Evolutionary conservation across 441 rosid genomes (phyloP).

Genomic region (Croton setiger): DNA sequence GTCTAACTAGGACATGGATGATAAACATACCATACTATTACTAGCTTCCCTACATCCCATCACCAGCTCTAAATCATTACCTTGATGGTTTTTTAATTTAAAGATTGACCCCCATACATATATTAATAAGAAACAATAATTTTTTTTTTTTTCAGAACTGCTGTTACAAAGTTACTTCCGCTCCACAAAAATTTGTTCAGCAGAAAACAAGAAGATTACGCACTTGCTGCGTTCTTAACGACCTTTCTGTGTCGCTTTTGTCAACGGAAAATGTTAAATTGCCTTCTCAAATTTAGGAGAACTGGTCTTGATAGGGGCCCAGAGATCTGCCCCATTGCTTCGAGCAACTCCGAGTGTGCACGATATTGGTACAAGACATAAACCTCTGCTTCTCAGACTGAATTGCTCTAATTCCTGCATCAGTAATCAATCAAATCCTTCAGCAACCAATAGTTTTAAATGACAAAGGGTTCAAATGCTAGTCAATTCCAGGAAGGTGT

Average conservation of each 20-base stretch:
- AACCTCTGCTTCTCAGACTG: slow-evolving; percentile 68
- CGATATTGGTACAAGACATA: slow-evolving; percentile 78
- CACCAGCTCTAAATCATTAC: slow-evolving; percentile 19
- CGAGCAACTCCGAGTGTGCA: slow-evolving; percentile 66
- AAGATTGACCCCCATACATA: background rate
- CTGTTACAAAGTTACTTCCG: slow-evolving; percentile 15
- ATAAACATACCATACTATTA: background rate
- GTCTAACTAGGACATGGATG: slow-evolving; percentile 14
- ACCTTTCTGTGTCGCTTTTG: background rate
- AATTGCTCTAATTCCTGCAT: slow-evolving; percentile 51
- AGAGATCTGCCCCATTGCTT: slow-evolving; percentile 92
- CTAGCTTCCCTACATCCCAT: slow-evolving; percentile 12
- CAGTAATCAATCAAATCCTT: background rate
- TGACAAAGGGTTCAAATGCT: background rate
- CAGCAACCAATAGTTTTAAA: too few relatives aligned
- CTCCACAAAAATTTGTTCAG: slow-evolving; percentile 16
- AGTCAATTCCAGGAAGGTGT: background rate
- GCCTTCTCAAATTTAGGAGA: slow-evolving; percentile 52
- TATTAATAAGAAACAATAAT: background rate
- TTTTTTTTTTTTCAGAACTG: background rate
- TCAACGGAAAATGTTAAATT: slow-evolving; percentile 25
- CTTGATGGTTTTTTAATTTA: slow-evolving; percentile 2
- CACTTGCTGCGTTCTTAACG: background rate
- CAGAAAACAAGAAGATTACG: background rate
- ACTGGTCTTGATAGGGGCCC: slow-evolving; percentile 87